Evolutionary conservation across 75 land plant species (phyloP).

Genomic region (Gnetum montanum): DNA sequence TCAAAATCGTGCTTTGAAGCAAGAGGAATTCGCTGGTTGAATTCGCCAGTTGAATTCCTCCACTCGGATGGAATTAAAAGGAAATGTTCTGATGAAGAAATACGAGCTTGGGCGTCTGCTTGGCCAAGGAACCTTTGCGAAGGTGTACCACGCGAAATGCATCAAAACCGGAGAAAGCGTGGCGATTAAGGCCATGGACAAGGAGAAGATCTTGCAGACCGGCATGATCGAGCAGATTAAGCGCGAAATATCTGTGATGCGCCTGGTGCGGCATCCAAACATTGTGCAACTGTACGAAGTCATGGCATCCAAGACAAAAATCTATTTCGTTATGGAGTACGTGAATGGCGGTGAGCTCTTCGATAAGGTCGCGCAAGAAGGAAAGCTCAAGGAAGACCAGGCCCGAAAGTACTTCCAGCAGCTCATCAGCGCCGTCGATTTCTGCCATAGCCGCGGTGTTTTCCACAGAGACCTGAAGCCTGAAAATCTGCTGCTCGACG

Average conservation of each 20-base stretch:
- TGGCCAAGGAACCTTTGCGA: conserved; percentile 9
- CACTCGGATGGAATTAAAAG: background rate
- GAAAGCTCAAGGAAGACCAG: conserved; percentile 24
- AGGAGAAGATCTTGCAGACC: conserved; percentile 2
- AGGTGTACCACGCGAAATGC: conserved; percentile 3
- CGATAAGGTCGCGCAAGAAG: conserved; percentile 4
- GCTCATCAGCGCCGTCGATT: conserved; percentile 36
- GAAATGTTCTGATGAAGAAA: conserved; percentile 7
- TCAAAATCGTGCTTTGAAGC: too few relatives aligned
- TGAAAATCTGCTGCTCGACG: conserved; percentile 47
- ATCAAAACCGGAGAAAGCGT: conserved; percentile 3
- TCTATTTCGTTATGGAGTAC: conserved; percentile 26
- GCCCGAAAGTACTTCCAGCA: conserved; percentile 63
- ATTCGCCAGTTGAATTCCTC: too few relatives aligned
- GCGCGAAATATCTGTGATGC: conserved; percentile 34
- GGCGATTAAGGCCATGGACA: conserved; percentile 8
- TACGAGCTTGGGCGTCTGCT: conserved; percentile 5
- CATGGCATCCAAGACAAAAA: conserved; percentile 11
- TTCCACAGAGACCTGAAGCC: conserved; percentile 55
- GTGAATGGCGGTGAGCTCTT: conserved; percentile 24
- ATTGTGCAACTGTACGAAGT: conserved; percentile 37
- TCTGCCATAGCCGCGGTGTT: conserved; percentile 53
- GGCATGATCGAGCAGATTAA: conserved; percentile 23
- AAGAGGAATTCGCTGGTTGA: too few relatives aligned
- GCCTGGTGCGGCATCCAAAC: conserved; percentile 29